A percentile compares a stretch with the other conserved stretches of the same genome.
phyloP scores from a whole-genome alignment of 352 stramenopile genomes.

The Pythium apleroticum region DNA sequence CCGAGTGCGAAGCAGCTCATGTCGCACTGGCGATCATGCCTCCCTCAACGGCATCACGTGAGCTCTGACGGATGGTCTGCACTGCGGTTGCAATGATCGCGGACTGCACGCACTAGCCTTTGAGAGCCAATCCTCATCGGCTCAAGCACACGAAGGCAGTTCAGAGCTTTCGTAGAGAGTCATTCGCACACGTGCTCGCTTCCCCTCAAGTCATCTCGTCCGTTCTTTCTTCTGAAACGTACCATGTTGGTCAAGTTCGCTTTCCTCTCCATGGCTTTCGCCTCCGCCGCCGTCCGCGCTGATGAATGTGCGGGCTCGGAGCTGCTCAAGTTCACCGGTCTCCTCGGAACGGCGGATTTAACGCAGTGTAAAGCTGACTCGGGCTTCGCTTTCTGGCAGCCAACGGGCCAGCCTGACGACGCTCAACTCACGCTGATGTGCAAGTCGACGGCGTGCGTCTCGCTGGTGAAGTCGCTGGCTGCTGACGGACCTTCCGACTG shows the following conservation, averaged over 20 bases:
- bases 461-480: background rate
- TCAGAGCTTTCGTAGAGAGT: background rate
- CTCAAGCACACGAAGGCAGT: no score
- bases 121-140: background rate
- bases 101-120: no score
- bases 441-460: slow-evolving; percentile 23
- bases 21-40: background rate
- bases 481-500: background rate
- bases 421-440: slow-evolving; percentile 33
- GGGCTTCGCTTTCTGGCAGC: slow-evolving; percentile 34
- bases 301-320: background rate
- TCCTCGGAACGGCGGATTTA: background rate
- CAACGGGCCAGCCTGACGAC: slow-evolving; percentile 29
- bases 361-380: slow-evolving; percentile 27
- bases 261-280: background rate
- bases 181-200: background rate
- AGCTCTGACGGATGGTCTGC: background rate
- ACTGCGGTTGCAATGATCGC: no score
- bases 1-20: background rate
- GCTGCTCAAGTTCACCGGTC: slow-evolving; percentile 1
- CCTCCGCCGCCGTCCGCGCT: background rate
- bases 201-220: background rate
- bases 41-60: background rate
- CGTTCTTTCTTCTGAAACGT: background rate
- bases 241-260: background rate